Percentiles rank a stretch among this genome's conserved stretches.
phyloP scores from a whole-genome alignment of 2,329 filamentous ascomycete species.

The Hypoxylon sp. region DNA sequence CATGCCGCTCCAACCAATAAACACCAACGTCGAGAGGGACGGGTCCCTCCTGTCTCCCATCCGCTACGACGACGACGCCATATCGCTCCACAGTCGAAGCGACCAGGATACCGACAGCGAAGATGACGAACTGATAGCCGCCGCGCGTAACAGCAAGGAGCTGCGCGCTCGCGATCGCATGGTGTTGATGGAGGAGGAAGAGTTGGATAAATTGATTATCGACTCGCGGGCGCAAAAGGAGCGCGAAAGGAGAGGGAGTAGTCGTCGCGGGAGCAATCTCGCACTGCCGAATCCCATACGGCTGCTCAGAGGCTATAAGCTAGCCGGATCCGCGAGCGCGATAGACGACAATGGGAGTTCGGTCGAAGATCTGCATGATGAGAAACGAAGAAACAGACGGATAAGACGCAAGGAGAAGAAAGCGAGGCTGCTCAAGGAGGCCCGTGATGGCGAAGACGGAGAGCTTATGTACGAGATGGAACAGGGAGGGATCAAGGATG shows the following conservation, averaged over 20 bases:
- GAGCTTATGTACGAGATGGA: slow-evolving; percentile 84
- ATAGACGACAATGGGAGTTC: slow-evolving; percentile 62
- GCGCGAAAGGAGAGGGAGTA: slow-evolving; percentile 62
- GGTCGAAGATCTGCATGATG: slow-evolving; percentile 64
- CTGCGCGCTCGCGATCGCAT: slow-evolving; percentile 77
- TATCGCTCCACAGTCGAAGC: slow-evolving; percentile 75
- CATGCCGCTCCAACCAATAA: slow-evolving; percentile 53
- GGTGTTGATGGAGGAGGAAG: slow-evolving; percentile 83
- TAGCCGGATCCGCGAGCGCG: slow-evolving; percentile 55
- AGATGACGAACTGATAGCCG: slow-evolving; percentile 77
- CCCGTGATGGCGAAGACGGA: slow-evolving; percentile 76
- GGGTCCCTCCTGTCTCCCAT: slow-evolving; percentile 72
- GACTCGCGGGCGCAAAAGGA: slow-evolving; percentile 64
- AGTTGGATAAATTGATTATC: slow-evolving; percentile 73
- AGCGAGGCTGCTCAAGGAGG: slow-evolving; percentile 67
- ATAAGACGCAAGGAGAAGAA: slow-evolving; percentile 67
- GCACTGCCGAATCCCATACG: slow-evolving; percentile 65
- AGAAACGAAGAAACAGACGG: slow-evolving; percentile 66
- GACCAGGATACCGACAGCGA: slow-evolving; percentile 84
- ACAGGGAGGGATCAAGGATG: slow-evolving; percentile 79
- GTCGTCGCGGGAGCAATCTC: slow-evolving; percentile 62
- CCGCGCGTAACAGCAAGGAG: slow-evolving; percentile 77
- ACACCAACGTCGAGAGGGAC: slow-evolving; percentile 52
- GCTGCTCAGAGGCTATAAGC: slow-evolving; percentile 60
- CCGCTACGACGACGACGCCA: slow-evolving; percentile 77